Base-by-base conservation (phyloP, 805 yeast genomes). In the Kuraishia borneana region DNA sequence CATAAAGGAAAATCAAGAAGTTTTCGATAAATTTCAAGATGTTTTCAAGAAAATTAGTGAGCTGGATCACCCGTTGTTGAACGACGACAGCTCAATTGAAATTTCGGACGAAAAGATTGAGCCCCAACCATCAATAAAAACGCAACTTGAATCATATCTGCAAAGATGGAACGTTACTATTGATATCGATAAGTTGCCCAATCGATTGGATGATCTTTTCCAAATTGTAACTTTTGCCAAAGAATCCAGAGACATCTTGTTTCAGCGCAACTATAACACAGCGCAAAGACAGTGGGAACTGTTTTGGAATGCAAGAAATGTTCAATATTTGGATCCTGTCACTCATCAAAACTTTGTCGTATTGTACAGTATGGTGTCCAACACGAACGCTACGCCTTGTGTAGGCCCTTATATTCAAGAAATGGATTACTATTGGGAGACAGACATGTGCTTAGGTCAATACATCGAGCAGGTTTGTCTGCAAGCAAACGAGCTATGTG, bases 371-470 rank as follows among this genome's bases (percentile, higher is more conserved):
- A 73, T 84, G 59, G 89, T 87, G 1, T 82, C 89, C 3, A 72
- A 77, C 6, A 80, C 78, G 45, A 81, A 84, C 27, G 82, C 94
- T 0, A 85, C 94, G 0, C 96, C 96, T 0, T 92, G 98, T 48
- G 63, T 76, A 27, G 97, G 97, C 0, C 98, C 99, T 0, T 84
- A 75, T 36, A 63, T 76, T n/a, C 75, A 83, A 22, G 73, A 77
- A 2, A 78, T 88, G 32, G 96, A 88, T 40, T 94, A 69, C 48
- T 92, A 89, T 51, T 76, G 95, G 62, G 95, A 85, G 32, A 83
- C 79, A 38, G 98, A 94, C 52, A 79, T 82, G 49, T 78, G 95
- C 7, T 56, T 94, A 29, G 98, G 98, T 1, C 83, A 83, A 46
- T 85, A 78, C 44, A 73, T 92, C 29, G 96, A 94, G 47, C 82